A percentile compares a stretch with the other conserved stretches of the same genome.
These are phyloP conservation scores for Boletales sp. DNA, from an alignment of 768 basidiomycete species.

Conservation along the genomic window DNA sequence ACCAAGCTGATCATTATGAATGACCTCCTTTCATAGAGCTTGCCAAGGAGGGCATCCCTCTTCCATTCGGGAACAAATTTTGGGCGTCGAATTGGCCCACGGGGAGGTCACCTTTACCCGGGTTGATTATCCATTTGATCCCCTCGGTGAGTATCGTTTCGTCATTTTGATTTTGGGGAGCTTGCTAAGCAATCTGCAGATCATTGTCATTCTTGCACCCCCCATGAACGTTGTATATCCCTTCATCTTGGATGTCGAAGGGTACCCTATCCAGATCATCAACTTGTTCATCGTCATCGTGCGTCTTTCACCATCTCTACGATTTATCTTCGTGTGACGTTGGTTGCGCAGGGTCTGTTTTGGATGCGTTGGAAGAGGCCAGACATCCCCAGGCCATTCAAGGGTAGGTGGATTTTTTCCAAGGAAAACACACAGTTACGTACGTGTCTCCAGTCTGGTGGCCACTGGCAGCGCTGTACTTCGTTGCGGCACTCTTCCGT, in stretches of 20 bases:
- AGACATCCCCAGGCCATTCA: constrained; percentile 48
- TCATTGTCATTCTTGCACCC: constrained; percentile 52
- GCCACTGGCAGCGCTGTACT: constrained; percentile 52
- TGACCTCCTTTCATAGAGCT: constrained; percentile 36
- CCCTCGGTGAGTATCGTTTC: constrained; percentile 37
- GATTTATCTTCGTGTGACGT: constrained; percentile 10
- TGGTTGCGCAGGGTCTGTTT: constrained; percentile 45
- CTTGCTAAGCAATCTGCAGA: constrained; percentile 21
- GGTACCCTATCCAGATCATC: constrained; percentile 50
- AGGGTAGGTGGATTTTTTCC: constrained; percentile 26
- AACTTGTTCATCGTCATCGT: constrained; percentile 54
- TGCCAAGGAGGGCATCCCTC: constrained; percentile 60
- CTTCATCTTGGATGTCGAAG: constrained; percentile 57
- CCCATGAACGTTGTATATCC: constrained; percentile 53
- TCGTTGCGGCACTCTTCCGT: constrained; percentile 51
- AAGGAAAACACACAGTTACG: constrained; percentile 2
- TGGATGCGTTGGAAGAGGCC: constrained; percentile 55
- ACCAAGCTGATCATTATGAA: background rate
- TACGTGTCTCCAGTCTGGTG: constrained; percentile 42
- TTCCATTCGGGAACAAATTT: constrained; percentile 55
- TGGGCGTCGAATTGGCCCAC: constrained; percentile 65
- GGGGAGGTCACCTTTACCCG: constrained; percentile 53
- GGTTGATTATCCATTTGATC: constrained; percentile 53
- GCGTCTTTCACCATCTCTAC: constrained; percentile 20
- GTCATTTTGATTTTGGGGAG: background rate